These are phyloP conservation scores for Trichosporon sp. DNA, from an alignment of 1,284 basidiomycete species.

Conservation along the genomic window DNA sequence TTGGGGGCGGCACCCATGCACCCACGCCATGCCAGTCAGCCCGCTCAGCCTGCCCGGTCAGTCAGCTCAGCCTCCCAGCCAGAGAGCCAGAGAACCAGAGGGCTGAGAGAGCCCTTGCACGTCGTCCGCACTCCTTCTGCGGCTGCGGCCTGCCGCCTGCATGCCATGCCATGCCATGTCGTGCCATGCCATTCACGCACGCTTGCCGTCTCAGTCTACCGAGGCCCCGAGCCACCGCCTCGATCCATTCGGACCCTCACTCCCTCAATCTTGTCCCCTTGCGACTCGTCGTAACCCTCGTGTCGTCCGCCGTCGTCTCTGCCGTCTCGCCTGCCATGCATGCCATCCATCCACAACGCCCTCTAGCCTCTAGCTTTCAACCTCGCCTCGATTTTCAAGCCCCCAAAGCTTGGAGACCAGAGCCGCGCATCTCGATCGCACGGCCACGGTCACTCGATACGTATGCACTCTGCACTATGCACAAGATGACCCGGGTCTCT, in stretches of 20 bases:
- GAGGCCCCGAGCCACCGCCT: neutral
- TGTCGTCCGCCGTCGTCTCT: neutral
- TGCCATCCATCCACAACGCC: no score
- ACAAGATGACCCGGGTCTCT: no score
- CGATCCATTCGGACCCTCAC: neutral
- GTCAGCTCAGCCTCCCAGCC: neutral
- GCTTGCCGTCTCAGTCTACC: neutral
- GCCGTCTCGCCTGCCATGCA: no score
- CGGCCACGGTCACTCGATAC: no score
- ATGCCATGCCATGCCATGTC: neutral
- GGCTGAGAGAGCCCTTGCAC: no score
- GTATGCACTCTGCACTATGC: no score
- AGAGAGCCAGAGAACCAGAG: neutral
- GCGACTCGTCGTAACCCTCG: neutral
- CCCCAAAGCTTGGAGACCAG: no score
- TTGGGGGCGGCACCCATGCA: neutral
- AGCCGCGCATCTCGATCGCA: no score
- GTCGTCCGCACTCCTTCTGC: neutral
- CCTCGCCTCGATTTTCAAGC: no score
- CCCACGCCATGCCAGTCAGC: neutral
- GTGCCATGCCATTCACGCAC: no score
- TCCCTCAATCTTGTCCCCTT: neutral
- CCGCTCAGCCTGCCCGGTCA: neutral
- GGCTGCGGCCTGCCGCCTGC: neutral
- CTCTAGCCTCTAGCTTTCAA: no score